A percentile compares a stretch with the other conserved stretches of the same genome.
Conservation (phyloP, 2,329 filamentous ascomycete species). For the Fusarium albidum region DNA sequence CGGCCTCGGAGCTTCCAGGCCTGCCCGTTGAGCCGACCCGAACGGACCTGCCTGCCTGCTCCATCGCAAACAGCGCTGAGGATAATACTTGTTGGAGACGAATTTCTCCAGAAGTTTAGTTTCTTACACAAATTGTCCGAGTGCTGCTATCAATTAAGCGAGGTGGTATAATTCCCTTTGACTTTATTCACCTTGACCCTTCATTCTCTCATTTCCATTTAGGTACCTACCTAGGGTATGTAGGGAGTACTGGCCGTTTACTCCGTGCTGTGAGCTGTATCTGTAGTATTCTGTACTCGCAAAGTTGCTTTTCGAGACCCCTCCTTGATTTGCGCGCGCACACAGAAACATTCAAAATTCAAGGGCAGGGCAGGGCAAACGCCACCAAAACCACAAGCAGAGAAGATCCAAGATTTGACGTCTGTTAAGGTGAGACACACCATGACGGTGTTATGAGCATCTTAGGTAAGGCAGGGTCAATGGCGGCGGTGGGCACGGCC, state of each 20-base stretch:
- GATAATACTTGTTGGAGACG: conserved; percentile 1
- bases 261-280: too few species aligned
- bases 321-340: conserved; percentile 10
- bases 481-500: conserved; percentile 24
- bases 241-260: neutral
- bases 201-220: conserved; percentile 13
- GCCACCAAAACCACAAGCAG: conserved; percentile 12
- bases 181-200: conserved; percentile 17
- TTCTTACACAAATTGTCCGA: conserved; percentile 6
- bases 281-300: too few species aligned
- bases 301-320: neutral
- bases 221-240: too few species aligned
- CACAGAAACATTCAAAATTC: neutral
- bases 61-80: conserved; percentile 13
- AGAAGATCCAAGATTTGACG: conserved; percentile 12
- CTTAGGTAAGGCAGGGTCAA: conserved; percentile 17
- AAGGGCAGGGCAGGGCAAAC: conserved; percentile 26
- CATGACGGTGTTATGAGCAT: conserved; percentile 11
- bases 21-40: conserved; percentile 14
- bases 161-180: conserved; percentile 5
- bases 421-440: conserved; percentile 28
- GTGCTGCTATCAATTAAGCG: neutral
- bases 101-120: conserved; percentile 28
- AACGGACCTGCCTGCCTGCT: conserved; percentile 9
- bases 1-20: conserved; percentile 22